Evolutionary conservation across 306 rosid species (phyloP), one percentile per base, ranked within the genome.

Genomic region (Casuarina cunninghamiana): DNA sequence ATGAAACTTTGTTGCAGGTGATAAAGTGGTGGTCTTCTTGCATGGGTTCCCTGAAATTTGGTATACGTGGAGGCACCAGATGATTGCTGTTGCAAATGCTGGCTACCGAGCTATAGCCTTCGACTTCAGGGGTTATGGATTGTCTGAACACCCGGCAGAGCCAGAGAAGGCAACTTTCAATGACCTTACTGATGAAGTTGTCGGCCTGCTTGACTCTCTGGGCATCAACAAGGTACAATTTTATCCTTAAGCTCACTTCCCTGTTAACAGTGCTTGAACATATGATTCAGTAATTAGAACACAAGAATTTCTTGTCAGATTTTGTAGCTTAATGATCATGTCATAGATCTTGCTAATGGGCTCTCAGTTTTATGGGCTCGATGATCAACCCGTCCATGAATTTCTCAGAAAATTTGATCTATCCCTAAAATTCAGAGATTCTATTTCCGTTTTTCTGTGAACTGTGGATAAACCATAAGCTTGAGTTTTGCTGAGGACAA

Each of bases 1-100:
- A 32, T 53, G 80, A 17, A 5, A 49, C 26, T 75, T 54, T 65
- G 62, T 63, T 13, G 32, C 81, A 87, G 95, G 95, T 10, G 73
- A 84, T 5, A 88, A 90, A 82, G 87, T 81, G 66, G 97, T 90
- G 80, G 39, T 92, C 16, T 90, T 92, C 87, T 67, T 92, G 49
- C 97, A 90, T 72, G 97, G 97, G 49, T 92, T 90, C 71, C 97
- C 93, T 43, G 97, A 92, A 77, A 88, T 90, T 48, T 92, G 95
- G 95, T 92, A 92, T 49, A 80, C 95, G 53, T 92, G 95, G 93
- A 87, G 93, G 81, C 79, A 88, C 85, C 97, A 92, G 70, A 83
- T 92, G 95, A 76, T 88, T 46, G 88, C 86, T 66, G 86, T 75
- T n/a, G 97, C 93, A 69, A 78, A 83, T 76, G 81, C 84, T 5